Evolutionary conservation across 257 asterid genomes (phyloP), one percentile per base, ranked within the genome.

Genomic region (Scutellaria baicalensis): DNA sequence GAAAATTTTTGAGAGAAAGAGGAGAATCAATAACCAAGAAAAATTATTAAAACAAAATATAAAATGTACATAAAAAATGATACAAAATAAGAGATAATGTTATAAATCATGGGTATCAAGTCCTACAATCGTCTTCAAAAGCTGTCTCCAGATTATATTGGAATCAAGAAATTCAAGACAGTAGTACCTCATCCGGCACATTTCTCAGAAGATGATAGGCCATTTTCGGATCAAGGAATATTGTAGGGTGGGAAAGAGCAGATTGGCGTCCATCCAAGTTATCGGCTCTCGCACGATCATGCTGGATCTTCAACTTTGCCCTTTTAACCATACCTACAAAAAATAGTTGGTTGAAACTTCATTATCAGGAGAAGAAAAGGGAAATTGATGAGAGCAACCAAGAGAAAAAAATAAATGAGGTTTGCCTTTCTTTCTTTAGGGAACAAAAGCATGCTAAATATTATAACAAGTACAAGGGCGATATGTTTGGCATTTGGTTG

Each of bases 291-390:
- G 77, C 49, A 65, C 94, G 86, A 51, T 86, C 96, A 82, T 91
- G 92, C 36, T 66, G 48, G 70, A 93, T 77, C 63, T 67, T 90
- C 78, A 85, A 54, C 48, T 70, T 65, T 42, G 59, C 85, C 89
- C 77, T 91, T 80, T 93, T 93, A 45, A 93, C 97, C 89, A 79
- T 75, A 70, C 96, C 99, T 93, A 70, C 59, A 82, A 78, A 35
- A 80, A 42, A 69, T 47, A 75, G 51, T 43, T 16, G 31, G 36
- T 27, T 51, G 27, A 66, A 64, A 67, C 38, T 43, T 70, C 49
- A 33, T 16, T 62, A 48, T 66, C 55, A 57, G 16, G 9, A 14
- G 17, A 51, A 18, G 4, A 27, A 27, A 4, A 4, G 4, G 2
- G 33, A 27, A 27, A 27, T 27, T 27, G 47, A 63, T 7, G 55